Base-by-base conservation (phyloP, 164 flowering plant genomes). In the Umbellularia californica region DNA sequence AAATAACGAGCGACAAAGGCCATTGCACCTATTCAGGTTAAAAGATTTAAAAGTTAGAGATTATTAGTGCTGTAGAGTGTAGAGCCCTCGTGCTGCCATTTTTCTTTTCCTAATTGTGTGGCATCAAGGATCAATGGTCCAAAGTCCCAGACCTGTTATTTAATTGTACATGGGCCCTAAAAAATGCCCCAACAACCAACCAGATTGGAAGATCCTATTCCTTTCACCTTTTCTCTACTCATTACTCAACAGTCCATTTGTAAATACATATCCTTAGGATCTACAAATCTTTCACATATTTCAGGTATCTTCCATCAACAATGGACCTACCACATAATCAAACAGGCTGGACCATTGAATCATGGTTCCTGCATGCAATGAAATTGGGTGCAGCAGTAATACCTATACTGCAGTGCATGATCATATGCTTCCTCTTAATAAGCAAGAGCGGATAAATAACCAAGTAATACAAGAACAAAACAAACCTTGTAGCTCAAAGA, bases 1-100 rank as follows among this genome's bases (percentile, higher is more conserved):
- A 92, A 82, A 96, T 88, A 41, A 96, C 94, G 67, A 94, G 92
- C 24, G 99, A 94, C 83, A 96, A 74, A 77, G 99, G 98, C 97
- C 97, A 92, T 62, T 81, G 84, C 75, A 92, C 92, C 97, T 92
- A 84, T 72, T 74, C 68, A 65, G 47, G n/a, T 65, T 73, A 68
- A 70, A 72, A 71, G 69, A 35, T 23, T 23, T 65, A 35, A 60
- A 28, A 70, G 20, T 20, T 10, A 69, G 47, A 75, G 60, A 69
- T 55, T 9, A 70, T 70, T 70, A 30, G 35, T 30, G 1, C 35
- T 0, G 35, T 30, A 12, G 13, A 58, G 25, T 15, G 2, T 68
- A n/a, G 19, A 50, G 35, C 35, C 35, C 52, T 15, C 2, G 11
- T 41, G 47, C 47, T 7, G 47, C 47, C 47, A 41, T 41, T 41